Conservation (phyloP, 1,139 yeast species). For the Sugiyamaella sp. region DNA sequence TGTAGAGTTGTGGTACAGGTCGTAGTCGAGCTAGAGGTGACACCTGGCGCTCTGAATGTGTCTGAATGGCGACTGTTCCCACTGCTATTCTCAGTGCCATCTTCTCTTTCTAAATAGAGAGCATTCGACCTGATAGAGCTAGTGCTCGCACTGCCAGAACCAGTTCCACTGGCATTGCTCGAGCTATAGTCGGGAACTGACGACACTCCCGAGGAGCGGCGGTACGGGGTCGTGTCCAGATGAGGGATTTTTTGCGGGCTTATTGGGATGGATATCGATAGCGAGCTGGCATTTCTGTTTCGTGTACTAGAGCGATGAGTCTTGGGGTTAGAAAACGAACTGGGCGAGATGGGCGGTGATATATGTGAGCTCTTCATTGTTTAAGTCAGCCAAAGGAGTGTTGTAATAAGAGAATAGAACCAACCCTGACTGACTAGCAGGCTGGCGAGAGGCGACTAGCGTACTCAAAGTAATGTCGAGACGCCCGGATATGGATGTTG, state of each 20-base stretch:
- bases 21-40: background rate
- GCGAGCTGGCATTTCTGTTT: constrained; percentile 23
- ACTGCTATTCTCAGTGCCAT: too few relatives aligned
- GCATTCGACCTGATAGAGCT: background rate
- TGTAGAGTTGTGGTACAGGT: constrained; percentile 8
- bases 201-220: background rate
- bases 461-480: too few relatives aligned
- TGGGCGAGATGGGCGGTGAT: constrained; percentile 12
- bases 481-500: too few relatives aligned
- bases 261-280: constrained; percentile 23
- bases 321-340: constrained; percentile 3
- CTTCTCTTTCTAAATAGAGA: background rate
- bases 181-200: background rate
- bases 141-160: too few relatives aligned
- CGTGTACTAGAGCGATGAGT: constrained; percentile 7
- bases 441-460: too few relatives aligned
- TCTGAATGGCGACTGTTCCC: too few relatives aligned
- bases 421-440: too few relatives aligned
- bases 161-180: background rate
- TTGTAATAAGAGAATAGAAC: too few relatives aligned
- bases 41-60: background rate
- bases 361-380: constrained; percentile 9
- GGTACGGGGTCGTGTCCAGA: background rate
- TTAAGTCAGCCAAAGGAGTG: too few relatives aligned
- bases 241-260: constrained; percentile 19